A percentile compares a stretch with the other conserved stretches of the same genome.
Conservation (phyloP, 2,329 filamentous ascomycete genomes). For the Bipolaris sorokiniana region DNA sequence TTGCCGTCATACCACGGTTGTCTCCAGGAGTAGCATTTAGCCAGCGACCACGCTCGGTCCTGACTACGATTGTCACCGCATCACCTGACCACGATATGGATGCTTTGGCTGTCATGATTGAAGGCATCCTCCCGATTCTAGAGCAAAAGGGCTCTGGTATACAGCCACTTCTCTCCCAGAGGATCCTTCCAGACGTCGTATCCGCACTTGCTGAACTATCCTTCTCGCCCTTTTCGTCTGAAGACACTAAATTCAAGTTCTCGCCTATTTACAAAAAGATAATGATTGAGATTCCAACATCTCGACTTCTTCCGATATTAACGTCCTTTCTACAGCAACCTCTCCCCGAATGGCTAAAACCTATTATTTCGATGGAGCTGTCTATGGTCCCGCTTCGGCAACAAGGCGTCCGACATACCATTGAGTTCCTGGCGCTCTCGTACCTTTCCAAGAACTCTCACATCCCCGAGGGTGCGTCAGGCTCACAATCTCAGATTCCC, state of each 20-base stretch:
- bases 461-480: conserved; percentile 40
- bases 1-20: conserved; percentile 46
- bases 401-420: conserved; percentile 69
- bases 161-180: conserved; percentile 46
- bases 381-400: conserved; percentile 66
- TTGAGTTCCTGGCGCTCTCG: conserved; percentile 74
- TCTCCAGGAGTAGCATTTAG: conserved; percentile 42
- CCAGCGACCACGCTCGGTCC: conserved; percentile 44
- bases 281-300: conserved; percentile 52
- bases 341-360: conserved; percentile 65
- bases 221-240: conserved; percentile 34
- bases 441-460: conserved; percentile 61
- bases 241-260: conserved; percentile 20
- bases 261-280: conserved; percentile 24
- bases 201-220: conserved; percentile 45
- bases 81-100: conserved; percentile 17
- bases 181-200: conserved; percentile 44
- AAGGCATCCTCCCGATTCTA: conserved; percentile 32
- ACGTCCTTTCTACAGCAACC: conserved; percentile 69
- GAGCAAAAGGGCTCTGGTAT: conserved; percentile 39
- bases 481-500: conserved; percentile 54
- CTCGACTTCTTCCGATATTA: conserved; percentile 65
- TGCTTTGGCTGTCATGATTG: conserved; percentile 23
- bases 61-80: conserved; percentile 25
- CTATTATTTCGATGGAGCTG: conserved; percentile 63